phyloP scores from a whole-genome alignment of 306 rosid genomes.

The Malus domestica region ASM211411v1 NC_041798.1:11648501-11649000 shows the following conservation, averaged over 20 bases:
- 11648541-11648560: too few species aligned
- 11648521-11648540: too few species aligned
- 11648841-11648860: slow-evolving; percentile 25
- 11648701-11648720: background rate
- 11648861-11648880: slow-evolving; percentile 24
- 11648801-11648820: too few species aligned
- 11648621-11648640: background rate
- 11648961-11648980: slow-evolving; percentile 57
- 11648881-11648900: slow-evolving; percentile 19
- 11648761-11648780: too few species aligned
- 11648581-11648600: too few species aligned
- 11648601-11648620: too few species aligned
- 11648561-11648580: too few species aligned
- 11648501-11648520: too few species aligned
- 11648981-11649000: slow-evolving; percentile 26
- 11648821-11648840: too few species aligned
- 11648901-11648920: slow-evolving; percentile 21
- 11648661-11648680: slow-evolving; percentile 66
- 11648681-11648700: slow-evolving; percentile 24
- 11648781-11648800: too few species aligned
- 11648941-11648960: slow-evolving; percentile 52
- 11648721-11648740: background rate
- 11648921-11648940: slow-evolving; percentile 26
- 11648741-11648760: too few species aligned
- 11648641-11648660: slow-evolving; percentile 76